phyloP scores from a whole-genome alignment of 495 filamentous ascomycete genomes.

The Endocarpon pusillum region DNA sequence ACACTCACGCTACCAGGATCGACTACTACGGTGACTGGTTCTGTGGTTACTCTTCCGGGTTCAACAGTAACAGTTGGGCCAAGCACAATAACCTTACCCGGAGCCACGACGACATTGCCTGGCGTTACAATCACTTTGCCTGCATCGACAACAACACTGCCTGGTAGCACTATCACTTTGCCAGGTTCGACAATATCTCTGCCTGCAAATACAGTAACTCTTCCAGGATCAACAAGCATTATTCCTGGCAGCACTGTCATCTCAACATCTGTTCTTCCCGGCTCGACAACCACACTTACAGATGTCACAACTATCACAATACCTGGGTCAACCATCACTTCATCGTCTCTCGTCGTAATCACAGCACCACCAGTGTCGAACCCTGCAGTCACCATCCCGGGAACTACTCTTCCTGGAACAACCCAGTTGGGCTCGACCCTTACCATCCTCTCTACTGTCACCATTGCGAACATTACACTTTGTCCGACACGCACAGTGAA shows the following conservation, averaged over 20 bases:
- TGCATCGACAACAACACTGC: conserved; percentile 1
- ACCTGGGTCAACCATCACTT: conserved; percentile 9
- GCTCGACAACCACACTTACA: conserved; percentile 4
- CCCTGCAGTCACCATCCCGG: background rate
- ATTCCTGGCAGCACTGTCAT: conserved; percentile 9
- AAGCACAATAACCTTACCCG: conserved; percentile 15
- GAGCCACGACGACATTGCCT: conserved; percentile 8
- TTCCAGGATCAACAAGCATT: conserved; percentile 4
- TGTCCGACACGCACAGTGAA: conserved; percentile 18
- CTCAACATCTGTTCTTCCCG: conserved; percentile 2
- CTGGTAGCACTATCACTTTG: conserved; percentile 6
- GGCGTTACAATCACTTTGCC: conserved; percentile 6
- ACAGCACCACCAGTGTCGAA: background rate
- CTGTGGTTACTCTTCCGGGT: conserved; percentile 9
- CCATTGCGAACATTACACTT: conserved; percentile 5
- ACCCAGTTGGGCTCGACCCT: conserved; percentile 1
- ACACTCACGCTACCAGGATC: conserved; percentile 15
- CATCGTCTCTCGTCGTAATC: conserved; percentile 2
- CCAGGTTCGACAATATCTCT: conserved; percentile 1
- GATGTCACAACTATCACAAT: conserved; percentile 5
- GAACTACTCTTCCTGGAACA: background rate
- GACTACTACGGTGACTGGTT: conserved; percentile 15
- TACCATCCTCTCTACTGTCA: conserved; percentile 1
- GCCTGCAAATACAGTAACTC: background rate
- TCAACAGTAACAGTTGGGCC: conserved; percentile 1